Conservation (phyloP, 495 filamentous ascomycete genomes). For the Aspergillus panamensis region DNA sequence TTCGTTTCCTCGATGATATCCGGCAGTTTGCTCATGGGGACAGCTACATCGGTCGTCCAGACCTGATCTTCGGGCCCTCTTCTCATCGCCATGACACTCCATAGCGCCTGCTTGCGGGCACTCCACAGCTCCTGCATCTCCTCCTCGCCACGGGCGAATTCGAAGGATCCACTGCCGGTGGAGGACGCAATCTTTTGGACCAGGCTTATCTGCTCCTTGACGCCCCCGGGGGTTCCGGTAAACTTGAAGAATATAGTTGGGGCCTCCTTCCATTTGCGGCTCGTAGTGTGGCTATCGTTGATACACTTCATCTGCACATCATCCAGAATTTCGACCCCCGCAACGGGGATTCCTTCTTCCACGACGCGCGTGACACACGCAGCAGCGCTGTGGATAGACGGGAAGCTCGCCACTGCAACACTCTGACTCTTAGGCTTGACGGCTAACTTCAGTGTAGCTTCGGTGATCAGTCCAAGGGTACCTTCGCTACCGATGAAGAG, state of each 20-base stretch:
- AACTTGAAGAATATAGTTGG: constrained; percentile 69
- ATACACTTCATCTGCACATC: constrained; percentile 66
- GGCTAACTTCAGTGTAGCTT: constrained; percentile 61
- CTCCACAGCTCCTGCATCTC: constrained; percentile 60
- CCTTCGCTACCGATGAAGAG: constrained; percentile 64
- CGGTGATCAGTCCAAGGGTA: constrained; percentile 62
- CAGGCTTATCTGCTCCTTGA: constrained; percentile 59
- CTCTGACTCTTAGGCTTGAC: constrained; percentile 58
- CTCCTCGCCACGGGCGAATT: constrained; percentile 54
- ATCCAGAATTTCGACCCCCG: constrained; percentile 62
- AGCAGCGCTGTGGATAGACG: constrained; percentile 53
- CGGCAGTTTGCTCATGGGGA: constrained; percentile 59
- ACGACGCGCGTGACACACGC: constrained; percentile 59
- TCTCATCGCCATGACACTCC: constrained; percentile 58
- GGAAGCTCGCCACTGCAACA: constrained; percentile 62
- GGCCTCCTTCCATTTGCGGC: constrained; percentile 55
- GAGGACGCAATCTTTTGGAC: constrained; percentile 53
- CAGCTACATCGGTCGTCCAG: constrained; percentile 66
- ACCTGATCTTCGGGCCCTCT: constrained; percentile 54
- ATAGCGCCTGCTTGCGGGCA: constrained; percentile 58
- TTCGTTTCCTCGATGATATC: constrained; percentile 63
- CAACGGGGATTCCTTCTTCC: constrained; percentile 58
- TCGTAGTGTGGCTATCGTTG: constrained; percentile 54
- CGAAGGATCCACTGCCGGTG: constrained; percentile 50
- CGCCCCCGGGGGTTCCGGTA: constrained; percentile 51